Base-by-base conservation (phyloP, 1,284 basidiomycete species). In the Cystobasidium sp. region DNA sequence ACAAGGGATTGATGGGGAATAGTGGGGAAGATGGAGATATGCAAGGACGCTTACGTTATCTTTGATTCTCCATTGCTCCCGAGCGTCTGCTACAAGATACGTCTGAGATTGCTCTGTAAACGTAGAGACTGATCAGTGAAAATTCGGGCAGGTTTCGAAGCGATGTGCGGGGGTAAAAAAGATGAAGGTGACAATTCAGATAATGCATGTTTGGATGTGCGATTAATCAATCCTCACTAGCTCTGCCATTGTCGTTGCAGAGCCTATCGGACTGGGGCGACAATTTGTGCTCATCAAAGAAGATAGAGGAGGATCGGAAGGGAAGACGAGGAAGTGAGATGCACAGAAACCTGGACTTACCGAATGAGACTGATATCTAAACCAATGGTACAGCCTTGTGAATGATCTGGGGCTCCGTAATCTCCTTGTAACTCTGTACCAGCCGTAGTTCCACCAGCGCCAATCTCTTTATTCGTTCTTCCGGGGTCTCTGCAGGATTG, bases 381-480 rank as follows among this genome's bases (percentile, higher is more conserved):
- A 44, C 73, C 31, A 80, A 71, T 22, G 63, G 67, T 16, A 76
- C 73, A 4, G 79, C 78, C 16, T 59, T 71, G 67, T 79, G 75
- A 8, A 61, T 58, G 16, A 80, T 70, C 14, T 55, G 53, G 1
- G 80, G 80, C 4, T 79, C 65, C 43, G 78, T 73, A 70, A 88
- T 85, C 49, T 87, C 82, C 78, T 88, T 86, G 79, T 91, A 88
- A 20, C 89, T 89, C 79, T 92, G 90, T 1, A 97, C 85, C 49
- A 97, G 84, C 61, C 89, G 86, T 75, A 97, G 83, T 82, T 97
- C 94, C 70, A 94, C 85, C 31, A 89, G 88, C 58, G 89, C 86
- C 90, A 94, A 92, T 63, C 93, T 84, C 93, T 93, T 68, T 89
- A 90, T 81, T 92, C 93, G 20, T 88, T 89, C 51, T 78, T 81